These are phyloP conservation scores for Fusarium camptoceras DNA, from an alignment of 2,329 filamentous ascomycete genomes.

Conservation along the genomic window DNA sequence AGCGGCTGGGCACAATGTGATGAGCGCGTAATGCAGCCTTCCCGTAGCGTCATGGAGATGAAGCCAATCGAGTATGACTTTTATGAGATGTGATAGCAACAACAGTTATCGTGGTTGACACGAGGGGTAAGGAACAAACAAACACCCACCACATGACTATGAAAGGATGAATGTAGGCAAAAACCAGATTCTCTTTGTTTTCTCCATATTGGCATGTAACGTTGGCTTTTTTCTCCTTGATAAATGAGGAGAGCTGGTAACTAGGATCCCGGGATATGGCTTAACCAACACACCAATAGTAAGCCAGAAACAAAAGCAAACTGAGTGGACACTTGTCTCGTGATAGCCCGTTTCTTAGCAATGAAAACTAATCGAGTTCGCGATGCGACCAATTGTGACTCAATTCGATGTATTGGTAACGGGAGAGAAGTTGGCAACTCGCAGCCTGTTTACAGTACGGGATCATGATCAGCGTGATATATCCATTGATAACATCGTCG, in stretches of 20 bases:
- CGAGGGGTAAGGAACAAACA: neutral
- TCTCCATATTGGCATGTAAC: constrained; percentile 5
- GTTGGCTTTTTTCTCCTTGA: neutral
- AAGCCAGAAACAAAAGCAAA: constrained; percentile 9
- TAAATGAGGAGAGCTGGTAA: constrained; percentile 1
- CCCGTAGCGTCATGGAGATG: constrained; percentile 31
- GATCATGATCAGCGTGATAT: constrained; percentile 15
- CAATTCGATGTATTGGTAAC: constrained; percentile 15
- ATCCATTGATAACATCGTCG: constrained; percentile 7
- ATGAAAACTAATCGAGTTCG: neutral
- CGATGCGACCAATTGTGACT: constrained; percentile 7
- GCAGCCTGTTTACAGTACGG: constrained; percentile 1
- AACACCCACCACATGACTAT: constrained; percentile 13
- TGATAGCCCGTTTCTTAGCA: constrained; percentile 6
- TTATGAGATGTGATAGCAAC: constrained; percentile 42
- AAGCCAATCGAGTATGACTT: constrained; percentile 19
- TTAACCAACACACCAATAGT: constrained; percentile 34
- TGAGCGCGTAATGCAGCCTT: constrained; percentile 20
- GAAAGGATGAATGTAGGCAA: constrained; percentile 5
- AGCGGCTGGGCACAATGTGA: constrained; percentile 3
- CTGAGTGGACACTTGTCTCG: constrained; percentile 22
- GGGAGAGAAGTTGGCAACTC: constrained; percentile 22
- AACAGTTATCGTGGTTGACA: neutral
- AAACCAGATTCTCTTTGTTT: neutral
- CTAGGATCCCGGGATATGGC: constrained; percentile 3